Base-by-base conservation (phyloP, 1,139 yeast species). In the Hansenula sp. region DNA sequence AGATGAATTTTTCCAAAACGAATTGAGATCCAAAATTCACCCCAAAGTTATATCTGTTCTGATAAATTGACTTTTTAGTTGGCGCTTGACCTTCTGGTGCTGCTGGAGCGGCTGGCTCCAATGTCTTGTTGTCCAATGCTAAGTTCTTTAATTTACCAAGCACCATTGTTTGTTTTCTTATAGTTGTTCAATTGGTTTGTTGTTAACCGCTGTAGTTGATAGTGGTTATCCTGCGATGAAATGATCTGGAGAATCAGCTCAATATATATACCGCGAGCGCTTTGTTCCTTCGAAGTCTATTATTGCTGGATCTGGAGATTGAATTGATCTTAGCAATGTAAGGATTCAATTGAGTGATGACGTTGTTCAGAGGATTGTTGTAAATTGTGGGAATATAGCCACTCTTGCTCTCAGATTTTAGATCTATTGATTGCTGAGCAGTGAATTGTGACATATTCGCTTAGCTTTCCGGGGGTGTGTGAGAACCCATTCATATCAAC, bases 21-120 rank as follows among this genome's bases (percentile, higher is more conserved):
- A 91, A 91, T 56, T 88, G 68, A 0, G 93, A 78, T 1, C 99
- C 98, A 36, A 93, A 65, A 61, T 91, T 91, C 32, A 89, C 96
- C 12, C 98, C 99, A 58, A 77, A 80, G 58, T 88, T 88, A 51
- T 68, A 71, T 46, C 98, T 71, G 39, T 76, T 69, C 55, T 80
- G 87, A 59, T 74, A 81, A 28, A 89, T 77, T 11, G 55, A 40
- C n/a, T 36, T 42, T 13, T 29, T 42, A 5, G 47, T 39, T 10
- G 60, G 60, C 13, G 61, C 51, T n/a, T 47, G 44, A 16, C 61
- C 61, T 7, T 53, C 53, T 4, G 59, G 57, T 5, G 63, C 59
- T 2, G 64, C 61, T 7, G 67, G 66, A 16, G 52, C 52, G 7
- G 65, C 60, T 2, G 67, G 36, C 3, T 32, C 29, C 3, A 40